Conservation (phyloP, 2,329 filamentous ascomycete genomes). For the Cryphonectria radicalis region DNA sequence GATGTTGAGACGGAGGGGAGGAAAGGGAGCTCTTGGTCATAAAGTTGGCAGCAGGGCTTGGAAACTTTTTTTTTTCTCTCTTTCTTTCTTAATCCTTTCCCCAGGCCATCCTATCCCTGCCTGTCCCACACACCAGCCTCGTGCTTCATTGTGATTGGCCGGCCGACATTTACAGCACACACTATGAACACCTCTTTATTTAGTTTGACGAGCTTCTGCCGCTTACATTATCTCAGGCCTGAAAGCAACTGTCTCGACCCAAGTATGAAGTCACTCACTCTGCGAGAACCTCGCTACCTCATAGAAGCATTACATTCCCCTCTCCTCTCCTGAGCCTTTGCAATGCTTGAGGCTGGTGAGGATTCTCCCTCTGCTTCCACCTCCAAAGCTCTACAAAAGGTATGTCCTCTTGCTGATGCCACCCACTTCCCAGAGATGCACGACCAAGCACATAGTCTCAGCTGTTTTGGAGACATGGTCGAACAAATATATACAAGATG, state of each 20-base stretch:
- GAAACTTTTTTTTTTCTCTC: slow-evolving; percentile 27
- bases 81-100: neutral
- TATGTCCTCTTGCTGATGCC: neutral
- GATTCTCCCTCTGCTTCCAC: neutral
- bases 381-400: neutral
- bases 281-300: no score
- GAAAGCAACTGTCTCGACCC: no score
- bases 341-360: neutral
- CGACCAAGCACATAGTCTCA: neutral
- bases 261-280: no score
- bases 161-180: neutral
- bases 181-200: no score
- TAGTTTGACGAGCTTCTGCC: neutral
- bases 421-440: neutral
- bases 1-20: neutral
- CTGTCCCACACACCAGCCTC: neutral
- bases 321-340: neutral
- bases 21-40: neutral
- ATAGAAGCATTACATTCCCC: neutral
- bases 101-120: slow-evolving; percentile 11
- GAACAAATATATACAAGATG: neutral
- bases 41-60: neutral
- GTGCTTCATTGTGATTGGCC: neutral
- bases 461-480: neutral
- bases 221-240: neutral